Conservation (phyloP, 1,284 basidiomycete species). For the Moniliella sp. region DNA sequence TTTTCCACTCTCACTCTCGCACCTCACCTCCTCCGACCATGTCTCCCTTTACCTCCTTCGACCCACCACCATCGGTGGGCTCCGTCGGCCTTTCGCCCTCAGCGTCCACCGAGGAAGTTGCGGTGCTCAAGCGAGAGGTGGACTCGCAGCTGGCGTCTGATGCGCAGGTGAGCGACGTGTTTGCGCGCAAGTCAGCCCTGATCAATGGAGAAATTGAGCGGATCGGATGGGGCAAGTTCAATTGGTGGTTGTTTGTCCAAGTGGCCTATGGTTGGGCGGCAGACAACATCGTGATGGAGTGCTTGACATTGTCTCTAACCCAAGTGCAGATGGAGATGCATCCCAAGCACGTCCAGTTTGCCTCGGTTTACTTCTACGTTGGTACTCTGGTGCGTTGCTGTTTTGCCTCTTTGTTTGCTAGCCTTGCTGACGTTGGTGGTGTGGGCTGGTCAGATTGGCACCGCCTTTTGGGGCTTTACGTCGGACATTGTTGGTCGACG, state of each 20-base stretch:
- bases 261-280: neutral
- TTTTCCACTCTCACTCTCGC: too few species aligned
- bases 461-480: constrained; percentile 40
- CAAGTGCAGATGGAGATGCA: constrained; percentile 13
- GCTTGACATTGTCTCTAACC: constrained; percentile 17
- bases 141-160: too few species aligned
- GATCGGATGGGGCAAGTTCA: neutral
- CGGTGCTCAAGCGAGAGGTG: too few species aligned
- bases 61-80: too few species aligned
- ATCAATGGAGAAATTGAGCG: neutral
- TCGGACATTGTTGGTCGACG: constrained; percentile 37
- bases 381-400: constrained; percentile 42
- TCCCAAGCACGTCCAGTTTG: constrained; percentile 17
- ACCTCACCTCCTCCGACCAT: too few species aligned
- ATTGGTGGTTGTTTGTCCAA: neutral
- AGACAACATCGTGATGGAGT: constrained; percentile 4
- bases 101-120: too few species aligned
- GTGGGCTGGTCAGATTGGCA: too few species aligned
- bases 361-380: constrained; percentile 40
- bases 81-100: too few species aligned
- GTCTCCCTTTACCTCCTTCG: too few species aligned
- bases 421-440: too few species aligned
- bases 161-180: neutral
- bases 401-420: too few species aligned
- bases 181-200: neutral